phyloP scores from a whole-genome alignment of 345 rosid genomes.

The Garcia nutans region DNA sequence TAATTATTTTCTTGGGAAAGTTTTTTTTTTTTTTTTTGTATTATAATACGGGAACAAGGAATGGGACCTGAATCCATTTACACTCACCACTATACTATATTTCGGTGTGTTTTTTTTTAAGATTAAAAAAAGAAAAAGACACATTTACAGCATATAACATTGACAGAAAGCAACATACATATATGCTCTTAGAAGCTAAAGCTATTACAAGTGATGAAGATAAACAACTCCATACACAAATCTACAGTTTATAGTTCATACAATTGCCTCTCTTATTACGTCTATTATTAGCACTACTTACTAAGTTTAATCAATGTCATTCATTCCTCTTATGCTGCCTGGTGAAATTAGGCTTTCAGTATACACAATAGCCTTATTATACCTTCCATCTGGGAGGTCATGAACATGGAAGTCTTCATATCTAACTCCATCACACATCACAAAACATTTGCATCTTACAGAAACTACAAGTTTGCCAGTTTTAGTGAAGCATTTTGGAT shows the following conservation, averaged over 20 bases:
- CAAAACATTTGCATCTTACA: conserved; percentile 4
- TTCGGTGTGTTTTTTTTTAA: too few species aligned
- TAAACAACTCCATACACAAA: not conserved
- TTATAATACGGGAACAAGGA: too few species aligned
- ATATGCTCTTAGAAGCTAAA: too few species aligned
- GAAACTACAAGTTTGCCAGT: conserved; percentile 1
- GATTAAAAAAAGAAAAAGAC: too few species aligned
- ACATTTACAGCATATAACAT: too few species aligned
- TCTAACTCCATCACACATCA: not conserved
- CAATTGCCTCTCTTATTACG: not conserved
- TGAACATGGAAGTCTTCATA: not conserved
- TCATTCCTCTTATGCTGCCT: not conserved
- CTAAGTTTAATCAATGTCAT: conserved; percentile 8
- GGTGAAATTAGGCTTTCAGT: conserved; percentile 14
- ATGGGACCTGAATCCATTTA: too few species aligned
- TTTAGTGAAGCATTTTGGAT: conserved; percentile 16
- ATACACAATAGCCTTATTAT: not conserved
- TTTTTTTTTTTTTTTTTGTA: too few species aligned
- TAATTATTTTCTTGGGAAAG: too few species aligned
- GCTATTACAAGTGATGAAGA: not conserved
- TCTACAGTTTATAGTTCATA: not conserved
- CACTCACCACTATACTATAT: too few species aligned
- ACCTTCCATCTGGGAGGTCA: not conserved
- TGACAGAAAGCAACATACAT: too few species aligned
- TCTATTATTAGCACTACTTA: not conserved